These are phyloP conservation scores for Tubosaeta brunneosetosa DNA, from an alignment of 768 basidiomycete genomes.

Conservation along the genomic window DNA sequence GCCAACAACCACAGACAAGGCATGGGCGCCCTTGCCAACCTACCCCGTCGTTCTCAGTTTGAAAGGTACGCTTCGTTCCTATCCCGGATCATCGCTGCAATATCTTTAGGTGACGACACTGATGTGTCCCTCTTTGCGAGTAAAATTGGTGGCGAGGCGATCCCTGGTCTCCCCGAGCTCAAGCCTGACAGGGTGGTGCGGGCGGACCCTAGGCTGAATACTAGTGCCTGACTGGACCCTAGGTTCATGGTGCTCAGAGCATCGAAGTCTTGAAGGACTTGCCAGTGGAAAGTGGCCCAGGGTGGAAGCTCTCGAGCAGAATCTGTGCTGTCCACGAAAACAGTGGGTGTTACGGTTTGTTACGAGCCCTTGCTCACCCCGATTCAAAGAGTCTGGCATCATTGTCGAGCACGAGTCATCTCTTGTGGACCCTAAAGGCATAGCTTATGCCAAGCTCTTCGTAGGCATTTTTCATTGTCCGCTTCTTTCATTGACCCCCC, in stretches of 20 bases:
- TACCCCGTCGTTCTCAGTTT: conserved; percentile 77
- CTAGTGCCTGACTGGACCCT: background rate
- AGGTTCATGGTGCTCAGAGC: conserved; percentile 78
- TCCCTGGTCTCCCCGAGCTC: conserved; percentile 67
- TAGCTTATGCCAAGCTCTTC: conserved; percentile 58
- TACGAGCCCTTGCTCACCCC: background rate
- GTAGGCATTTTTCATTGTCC: conserved; percentile 31
- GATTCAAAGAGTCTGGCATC: conserved; percentile 61
- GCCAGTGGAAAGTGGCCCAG: conserved; percentile 68
- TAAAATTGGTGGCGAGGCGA: conserved; percentile 31
- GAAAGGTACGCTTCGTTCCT: conserved; percentile 44
- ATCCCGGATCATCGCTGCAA: background rate
- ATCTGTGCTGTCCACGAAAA: conserved; percentile 76
- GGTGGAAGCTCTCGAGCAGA: conserved; percentile 69
- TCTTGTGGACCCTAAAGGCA: conserved; percentile 60
- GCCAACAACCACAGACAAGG: conserved; percentile 41
- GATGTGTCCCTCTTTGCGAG: conserved; percentile 66
- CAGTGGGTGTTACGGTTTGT: conserved; percentile 43
- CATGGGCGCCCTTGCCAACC: conserved; percentile 76
- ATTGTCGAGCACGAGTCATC: conserved; percentile 60
- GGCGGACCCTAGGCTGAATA: background rate
- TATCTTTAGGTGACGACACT: conserved; percentile 43
- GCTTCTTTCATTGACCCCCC: background rate
- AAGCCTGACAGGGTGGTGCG: conserved; percentile 68
- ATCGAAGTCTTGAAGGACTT: conserved; percentile 79